These are phyloP conservation scores for Seiridium cupressi DNA, from an alignment of 2,329 filamentous ascomycete genomes.

Conservation along the genomic window DNA sequence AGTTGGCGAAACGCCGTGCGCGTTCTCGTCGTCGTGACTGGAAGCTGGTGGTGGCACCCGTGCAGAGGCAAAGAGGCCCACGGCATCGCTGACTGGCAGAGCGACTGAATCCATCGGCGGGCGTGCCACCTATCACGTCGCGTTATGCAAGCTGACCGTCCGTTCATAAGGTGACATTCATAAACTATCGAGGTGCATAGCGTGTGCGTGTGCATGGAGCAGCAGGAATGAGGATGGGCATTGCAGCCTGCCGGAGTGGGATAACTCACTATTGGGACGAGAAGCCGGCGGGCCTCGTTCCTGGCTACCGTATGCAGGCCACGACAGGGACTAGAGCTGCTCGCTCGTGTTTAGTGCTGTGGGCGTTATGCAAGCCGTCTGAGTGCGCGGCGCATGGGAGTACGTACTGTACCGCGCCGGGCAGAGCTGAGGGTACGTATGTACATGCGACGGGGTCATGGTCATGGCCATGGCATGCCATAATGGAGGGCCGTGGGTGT, in stretches of 20 bases:
- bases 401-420: not conserved
- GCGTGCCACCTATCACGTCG: conserved; percentile 4
- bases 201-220: not conserved
- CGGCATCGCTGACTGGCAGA: conserved; percentile 1
- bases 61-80: conserved; percentile 9
- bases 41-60: conserved; percentile 2
- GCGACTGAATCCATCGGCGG: not conserved
- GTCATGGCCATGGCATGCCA: not conserved
- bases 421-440: not conserved
- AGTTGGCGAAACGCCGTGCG: conserved; percentile 4
- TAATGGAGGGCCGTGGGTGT: not conserved
- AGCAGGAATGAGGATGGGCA: conserved; percentile 7
- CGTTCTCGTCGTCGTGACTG: not conserved
- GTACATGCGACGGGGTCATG: no score
- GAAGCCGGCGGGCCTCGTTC: not conserved
- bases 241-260: conserved; percentile 4
- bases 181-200: conserved; percentile 5
- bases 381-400: not conserved
- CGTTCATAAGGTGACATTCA: conserved; percentile 9
- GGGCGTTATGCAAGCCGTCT: conserved; percentile 7
- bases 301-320: not conserved
- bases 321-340: not conserved
- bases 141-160: not conserved
- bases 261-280: not conserved
- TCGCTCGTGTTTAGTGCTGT: conserved; percentile 1